Conservation (phyloP, 306 rosid species). For the Fagus sylvatica region DNA sequence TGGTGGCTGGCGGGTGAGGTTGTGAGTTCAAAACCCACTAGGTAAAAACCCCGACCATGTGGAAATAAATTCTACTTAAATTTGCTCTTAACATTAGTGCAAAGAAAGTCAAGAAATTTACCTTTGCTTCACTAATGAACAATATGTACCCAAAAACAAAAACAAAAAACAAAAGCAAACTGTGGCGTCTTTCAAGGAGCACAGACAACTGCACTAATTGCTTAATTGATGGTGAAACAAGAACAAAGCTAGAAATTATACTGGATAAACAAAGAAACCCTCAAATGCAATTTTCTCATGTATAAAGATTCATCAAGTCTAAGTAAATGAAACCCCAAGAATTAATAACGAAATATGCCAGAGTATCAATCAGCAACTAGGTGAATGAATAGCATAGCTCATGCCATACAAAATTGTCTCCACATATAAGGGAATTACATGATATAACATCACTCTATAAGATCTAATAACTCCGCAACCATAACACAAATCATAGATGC, state of each 20-base stretch:
- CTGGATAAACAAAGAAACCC: not conserved
- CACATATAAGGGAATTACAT: not conserved
- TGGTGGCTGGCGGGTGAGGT: too few species aligned
- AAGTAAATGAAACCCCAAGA: not conserved
- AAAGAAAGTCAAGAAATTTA: not conserved
- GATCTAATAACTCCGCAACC: not conserved
- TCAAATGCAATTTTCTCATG: not conserved
- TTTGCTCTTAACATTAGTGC: not conserved
- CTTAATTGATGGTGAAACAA: not conserved
- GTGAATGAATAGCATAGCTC: not conserved
- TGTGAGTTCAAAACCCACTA: too few species aligned
- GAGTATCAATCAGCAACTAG: not conserved
- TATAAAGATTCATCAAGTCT: not conserved
- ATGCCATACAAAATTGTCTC: not conserved
- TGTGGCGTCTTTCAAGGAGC: not conserved
- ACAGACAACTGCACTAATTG: not conserved
- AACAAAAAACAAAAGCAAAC: not conserved
- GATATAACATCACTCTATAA: not conserved
- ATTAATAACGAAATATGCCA: not conserved
- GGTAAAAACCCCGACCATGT: not conserved
- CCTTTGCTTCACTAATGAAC: not conserved
- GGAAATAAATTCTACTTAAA: not conserved
- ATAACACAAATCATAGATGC: not conserved
- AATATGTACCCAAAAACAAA: not conserved
- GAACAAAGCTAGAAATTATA: not conserved